Base-by-base conservation (phyloP, 305 asterid genomes). In the Fraxinus floribunda region DNA sequence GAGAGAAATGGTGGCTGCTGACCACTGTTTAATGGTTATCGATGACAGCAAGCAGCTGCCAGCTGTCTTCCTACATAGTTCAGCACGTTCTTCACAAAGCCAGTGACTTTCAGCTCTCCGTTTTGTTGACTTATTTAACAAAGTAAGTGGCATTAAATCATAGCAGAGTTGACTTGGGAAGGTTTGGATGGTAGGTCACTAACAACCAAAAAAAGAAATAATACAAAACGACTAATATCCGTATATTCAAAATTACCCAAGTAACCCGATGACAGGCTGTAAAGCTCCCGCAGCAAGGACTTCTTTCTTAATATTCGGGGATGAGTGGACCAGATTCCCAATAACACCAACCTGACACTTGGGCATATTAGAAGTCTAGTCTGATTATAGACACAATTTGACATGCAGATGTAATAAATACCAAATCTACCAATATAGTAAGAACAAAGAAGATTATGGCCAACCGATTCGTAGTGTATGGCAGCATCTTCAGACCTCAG, bases 401-500 rank as follows among this genome's bases (percentile, higher is more conserved):
- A 68, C 75, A 29, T 29, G 32, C 35, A 68, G 38, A 78, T 30
- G 62, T 4, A 80, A 76, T 62, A 70, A 62, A 57, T 77, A 80
- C 4, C 29, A 75, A 46, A 52, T n/a, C 22, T 34, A 46, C 46
- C 70, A 15, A 72, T 78, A 18, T 74, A 82, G 71, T 79, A 82
- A 49, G 75, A 83, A 75, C 64, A 22, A 62, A 76, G 70, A 32
- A 44, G 60, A 77, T 35, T 75, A 85, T 55, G 73, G 78, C 91
- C 26, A 83, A 96, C 99, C 95, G 99, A 98, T 95, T 97, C 99
- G 81, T 97, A 97, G 85, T 93, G 99, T 88, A 97, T 91, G 41
- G 98, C 98, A 73, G 97, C 87, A 86, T 97, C 98, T 86, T 93
- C 98, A 34, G 99, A 94, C 62, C 94, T 92, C 90, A 97, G 92